Evolutionary conservation across 768 basidiomycete genomes (phyloP), one percentile per base, ranked within the genome.

Genomic region (Botryobasidium botryosum): DNA sequence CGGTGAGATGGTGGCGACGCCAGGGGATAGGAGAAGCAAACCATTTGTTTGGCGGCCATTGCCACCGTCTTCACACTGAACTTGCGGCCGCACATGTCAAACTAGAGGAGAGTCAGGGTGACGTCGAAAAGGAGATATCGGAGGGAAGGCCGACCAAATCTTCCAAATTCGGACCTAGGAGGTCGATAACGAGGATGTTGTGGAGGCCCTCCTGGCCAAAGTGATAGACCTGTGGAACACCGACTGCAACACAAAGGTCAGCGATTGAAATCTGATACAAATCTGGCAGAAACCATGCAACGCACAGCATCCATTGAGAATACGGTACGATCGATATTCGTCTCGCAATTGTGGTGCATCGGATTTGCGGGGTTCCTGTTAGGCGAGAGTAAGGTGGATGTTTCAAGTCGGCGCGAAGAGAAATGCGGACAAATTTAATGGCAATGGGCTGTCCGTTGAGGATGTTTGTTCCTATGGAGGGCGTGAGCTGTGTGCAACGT

Each of bases 31-130:
- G 24, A 10, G 24, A 27, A 27, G 56, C 72, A 48, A 49, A 84
- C 84, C 84, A 88, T 99, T 62, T 99, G 94, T 63, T 84, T 96
- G 15, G 94, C 94, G 42, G 86, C 83, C 92, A 99, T 88, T 59
- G 88, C 94, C 23, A 96, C 92, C 0, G 92, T 97, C 73, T 99
- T 99, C 61, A 92, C 78, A 43, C 75, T 75, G 65, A 97, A 99
- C 64, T 96, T 96, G 52, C 92, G 79, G n/a, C 80, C 77, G 59
- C 91, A 97, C 87, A 94, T 90, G 63, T 26, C 23, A 25, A 21
- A 25, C 8, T 15, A 42, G 28, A 24, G 24, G 12, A 29, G 20
- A 15, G 8, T 27, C 8, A 31, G 40, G 20, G 8, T 15, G 23
- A 8, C 29, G 20, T n/a, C 17, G 6, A 24, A 21, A n/a, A 23